A percentile compares a stretch with the other conserved stretches of the same genome.
Evolutionary conservation across 805 yeast species (phyloP).

Genomic region (Teunomyces kruisii): DNA sequence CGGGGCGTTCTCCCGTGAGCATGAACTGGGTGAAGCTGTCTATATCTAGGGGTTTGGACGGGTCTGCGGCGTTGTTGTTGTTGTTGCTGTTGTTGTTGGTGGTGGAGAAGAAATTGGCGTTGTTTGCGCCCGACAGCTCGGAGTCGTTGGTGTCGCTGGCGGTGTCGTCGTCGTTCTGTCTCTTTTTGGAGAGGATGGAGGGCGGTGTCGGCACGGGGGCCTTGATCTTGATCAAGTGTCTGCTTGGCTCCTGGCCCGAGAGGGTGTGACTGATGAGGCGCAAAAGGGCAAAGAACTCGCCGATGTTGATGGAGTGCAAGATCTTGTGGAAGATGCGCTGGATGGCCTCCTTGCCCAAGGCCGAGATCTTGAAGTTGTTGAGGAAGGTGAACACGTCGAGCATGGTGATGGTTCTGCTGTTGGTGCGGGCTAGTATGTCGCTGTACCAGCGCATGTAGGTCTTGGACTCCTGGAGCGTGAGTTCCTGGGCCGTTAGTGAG

Average conservation of each 20-base stretch:
- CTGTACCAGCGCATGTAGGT: conserved; percentile 94
- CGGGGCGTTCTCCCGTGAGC: conserved; percentile 76
- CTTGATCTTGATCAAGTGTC: conserved; percentile 49
- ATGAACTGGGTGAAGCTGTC: conserved; percentile 84
- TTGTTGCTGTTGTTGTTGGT: conserved; percentile 18
- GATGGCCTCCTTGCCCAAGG: conserved; percentile 50
- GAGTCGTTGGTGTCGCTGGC: conserved; percentile 18
- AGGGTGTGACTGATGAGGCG: conserved; percentile 76
- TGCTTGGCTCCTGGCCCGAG: conserved; percentile 50
- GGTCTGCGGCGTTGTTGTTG: conserved; percentile 12
- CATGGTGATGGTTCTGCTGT: conserved; percentile 62
- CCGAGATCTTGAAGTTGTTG: conserved; percentile 68
- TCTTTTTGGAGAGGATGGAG: conserved; percentile 66
- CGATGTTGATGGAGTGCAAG: conserved; percentile 66
- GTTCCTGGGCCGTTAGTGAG: conserved; percentile 62
- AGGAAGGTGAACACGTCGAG: conserved; percentile 79
- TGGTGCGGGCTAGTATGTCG: conserved; percentile 72
- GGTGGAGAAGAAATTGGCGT: too few relatives aligned
- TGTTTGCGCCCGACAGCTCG: background rate
- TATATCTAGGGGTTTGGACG: conserved; percentile 57
- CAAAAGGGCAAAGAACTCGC: conserved; percentile 86
- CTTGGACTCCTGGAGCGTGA: conserved; percentile 74
- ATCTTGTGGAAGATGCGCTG: conserved; percentile 51
- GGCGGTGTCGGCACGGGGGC: conserved; percentile 80
- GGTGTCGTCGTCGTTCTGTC: conserved; percentile 47